A percentile compares a stretch with the other conserved stretches of the same genome.
phyloP scores from a whole-genome alignment of 371 early-diverging fungal genomes.

The Lichtheimia ornata region DNA sequence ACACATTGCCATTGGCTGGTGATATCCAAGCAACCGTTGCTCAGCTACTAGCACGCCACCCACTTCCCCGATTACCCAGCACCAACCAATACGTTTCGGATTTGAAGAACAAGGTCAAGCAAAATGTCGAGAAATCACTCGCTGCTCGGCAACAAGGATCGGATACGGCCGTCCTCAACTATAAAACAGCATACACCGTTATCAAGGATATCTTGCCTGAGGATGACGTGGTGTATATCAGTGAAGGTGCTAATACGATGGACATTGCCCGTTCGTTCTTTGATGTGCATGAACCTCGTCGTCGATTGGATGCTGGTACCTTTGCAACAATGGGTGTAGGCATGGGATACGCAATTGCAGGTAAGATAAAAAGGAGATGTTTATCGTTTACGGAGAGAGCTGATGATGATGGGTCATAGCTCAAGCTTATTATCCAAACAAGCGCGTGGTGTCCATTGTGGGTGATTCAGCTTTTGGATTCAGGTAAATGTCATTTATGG shows the following conservation, averaged over 20 bases:
- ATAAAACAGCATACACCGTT: constrained; percentile 68
- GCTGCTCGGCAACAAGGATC: constrained; percentile 30
- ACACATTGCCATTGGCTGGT: constrained; percentile 64
- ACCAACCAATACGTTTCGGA: constrained; percentile 27
- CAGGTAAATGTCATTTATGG: constrained; percentile 31
- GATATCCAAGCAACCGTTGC: constrained; percentile 55
- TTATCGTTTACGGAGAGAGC: background rate
- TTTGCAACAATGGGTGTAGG: constrained; percentile 87
- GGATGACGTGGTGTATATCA: constrained; percentile 59
- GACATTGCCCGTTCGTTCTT: constrained; percentile 79
- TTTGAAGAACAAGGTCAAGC: constrained; percentile 40
- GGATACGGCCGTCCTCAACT: constrained; percentile 59
- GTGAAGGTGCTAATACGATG: constrained; percentile 88
- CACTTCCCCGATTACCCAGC: constrained; percentile 14
- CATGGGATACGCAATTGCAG: constrained; percentile 77
- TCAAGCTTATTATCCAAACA: constrained; percentile 54
- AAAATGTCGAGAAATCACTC: constrained; percentile 45
- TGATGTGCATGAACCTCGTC: constrained; percentile 65
- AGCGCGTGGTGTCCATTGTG: constrained; percentile 67
- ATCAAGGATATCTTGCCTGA: constrained; percentile 55
- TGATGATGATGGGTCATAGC: constrained; percentile 31
- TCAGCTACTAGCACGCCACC: constrained; percentile 40
- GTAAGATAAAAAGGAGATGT: constrained; percentile 15
- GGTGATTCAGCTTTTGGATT: constrained; percentile 88
- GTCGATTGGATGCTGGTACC: constrained; percentile 77